phyloP scores from a whole-genome alignment of 495 filamentous ascomycete genomes.

The Aspergillus baeticus region DNA sequence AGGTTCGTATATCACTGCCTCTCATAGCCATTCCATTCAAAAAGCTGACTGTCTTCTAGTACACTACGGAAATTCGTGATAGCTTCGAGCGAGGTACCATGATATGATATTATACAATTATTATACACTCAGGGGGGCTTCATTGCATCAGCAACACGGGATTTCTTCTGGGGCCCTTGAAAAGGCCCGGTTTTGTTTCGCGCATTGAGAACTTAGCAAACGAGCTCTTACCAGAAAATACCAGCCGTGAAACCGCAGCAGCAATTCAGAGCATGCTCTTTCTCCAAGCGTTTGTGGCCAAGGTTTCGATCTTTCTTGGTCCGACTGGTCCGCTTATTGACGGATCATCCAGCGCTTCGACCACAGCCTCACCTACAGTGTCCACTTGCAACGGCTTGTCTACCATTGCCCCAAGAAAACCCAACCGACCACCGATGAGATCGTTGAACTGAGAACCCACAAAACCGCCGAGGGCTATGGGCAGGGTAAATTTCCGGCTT shows the following conservation, averaged over 20 bases:
- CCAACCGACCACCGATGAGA: conserved; percentile 68
- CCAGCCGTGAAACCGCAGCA: background rate
- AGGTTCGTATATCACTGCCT: conserved; percentile 49
- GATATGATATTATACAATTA: conserved; percentile 33
- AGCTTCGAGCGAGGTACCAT: conserved; percentile 96
- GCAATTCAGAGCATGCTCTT: conserved; percentile 68
- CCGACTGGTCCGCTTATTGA: conserved; percentile 67
- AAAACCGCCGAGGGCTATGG: conserved; percentile 71
- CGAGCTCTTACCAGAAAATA: background rate
- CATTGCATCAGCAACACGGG: background rate
- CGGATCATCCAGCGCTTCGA: conserved; percentile 74
- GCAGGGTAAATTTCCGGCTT: conserved; percentile 77
- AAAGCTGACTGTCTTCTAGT: conserved; percentile 52
- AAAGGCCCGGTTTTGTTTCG: background rate
- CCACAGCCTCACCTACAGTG: conserved; percentile 76
- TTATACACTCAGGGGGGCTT: background rate
- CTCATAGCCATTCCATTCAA: background rate
- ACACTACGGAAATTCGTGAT: conserved; percentile 94
- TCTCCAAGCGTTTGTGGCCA: conserved; percentile 77
- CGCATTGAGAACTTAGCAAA: background rate
- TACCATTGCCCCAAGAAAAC: conserved; percentile 73
- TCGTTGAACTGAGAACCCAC: conserved; percentile 70
- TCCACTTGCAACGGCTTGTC: conserved; percentile 86
- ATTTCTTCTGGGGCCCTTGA: no score
- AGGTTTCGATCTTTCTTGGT: conserved; percentile 65